Percentiles rank a stretch among this genome's conserved stretches.
phyloP scores from a whole-genome alignment of 768 basidiomycete genomes.

The Rhodocollybia butyracea region DNA sequence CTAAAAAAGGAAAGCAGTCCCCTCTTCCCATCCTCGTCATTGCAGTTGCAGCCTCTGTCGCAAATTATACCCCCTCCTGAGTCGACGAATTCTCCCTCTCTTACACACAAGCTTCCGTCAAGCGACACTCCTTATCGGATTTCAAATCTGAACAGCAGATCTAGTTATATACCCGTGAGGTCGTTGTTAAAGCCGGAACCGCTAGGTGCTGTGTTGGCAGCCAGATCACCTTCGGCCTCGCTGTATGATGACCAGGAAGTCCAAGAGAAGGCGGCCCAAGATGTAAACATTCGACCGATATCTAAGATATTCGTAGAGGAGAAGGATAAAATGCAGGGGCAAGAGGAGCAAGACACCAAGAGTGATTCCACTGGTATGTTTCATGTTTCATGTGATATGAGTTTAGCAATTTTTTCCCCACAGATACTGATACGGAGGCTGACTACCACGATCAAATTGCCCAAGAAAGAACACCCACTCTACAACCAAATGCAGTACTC shows the following conservation, averaged over 20 bases:
- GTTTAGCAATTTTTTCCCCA: not conserved
- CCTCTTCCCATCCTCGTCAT: not conserved
- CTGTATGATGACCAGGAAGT: not conserved
- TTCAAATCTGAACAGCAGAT: not conserved
- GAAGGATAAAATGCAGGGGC: not conserved
- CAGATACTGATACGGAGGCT: not conserved
- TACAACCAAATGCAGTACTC: slow-evolving; percentile 13
- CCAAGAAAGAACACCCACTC: slow-evolving; percentile 23
- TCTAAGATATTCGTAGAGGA: not conserved
- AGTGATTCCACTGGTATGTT: not conserved
- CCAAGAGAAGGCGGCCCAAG: not conserved
- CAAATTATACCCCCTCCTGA: not conserved
- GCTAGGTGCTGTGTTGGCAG: not conserved
- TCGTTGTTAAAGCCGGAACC: slow-evolving; percentile 29
- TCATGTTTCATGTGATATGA: not conserved
- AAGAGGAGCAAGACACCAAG: not conserved
- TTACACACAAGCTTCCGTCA: not conserved
- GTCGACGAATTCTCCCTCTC: not conserved
- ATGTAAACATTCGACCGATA: not conserved
- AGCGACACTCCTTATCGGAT: slow-evolving; percentile 14
- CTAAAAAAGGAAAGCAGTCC: not conserved
- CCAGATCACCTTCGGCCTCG: not conserved
- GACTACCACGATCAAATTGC: slow-evolving; percentile 11
- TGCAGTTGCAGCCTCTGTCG: not conserved
- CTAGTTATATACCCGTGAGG: slow-evolving; percentile 45